These are phyloP conservation scores for Trichosporon sp. DNA, from an alignment of 1,284 basidiomycete species.

Conservation along the genomic window DNA sequence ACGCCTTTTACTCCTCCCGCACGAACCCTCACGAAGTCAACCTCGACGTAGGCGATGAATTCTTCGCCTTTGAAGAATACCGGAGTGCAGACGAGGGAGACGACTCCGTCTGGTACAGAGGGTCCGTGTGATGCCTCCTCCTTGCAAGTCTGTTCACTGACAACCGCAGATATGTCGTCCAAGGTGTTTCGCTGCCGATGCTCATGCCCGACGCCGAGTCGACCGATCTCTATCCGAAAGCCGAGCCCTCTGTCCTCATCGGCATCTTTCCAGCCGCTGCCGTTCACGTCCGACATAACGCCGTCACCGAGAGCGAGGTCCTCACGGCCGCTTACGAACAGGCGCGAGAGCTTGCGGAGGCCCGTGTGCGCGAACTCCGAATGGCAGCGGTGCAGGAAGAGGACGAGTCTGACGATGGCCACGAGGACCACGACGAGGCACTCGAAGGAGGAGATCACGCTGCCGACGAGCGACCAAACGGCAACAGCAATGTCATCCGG, in stretches of 20 bases:
- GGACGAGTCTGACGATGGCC: slow-evolving; percentile 56
- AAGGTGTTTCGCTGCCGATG: slow-evolving; percentile 65
- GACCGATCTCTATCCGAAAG: slow-evolving; percentile 24
- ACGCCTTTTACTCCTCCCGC: slow-evolving; percentile 16
- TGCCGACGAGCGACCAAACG: not conserved
- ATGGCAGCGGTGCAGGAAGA: slow-evolving; percentile 68
- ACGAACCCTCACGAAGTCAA: slow-evolving; percentile 43
- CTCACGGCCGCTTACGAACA: slow-evolving; percentile 56
- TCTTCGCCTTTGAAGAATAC: slow-evolving; percentile 92
- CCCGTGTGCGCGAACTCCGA: slow-evolving; percentile 18
- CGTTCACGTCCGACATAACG: slow-evolving; percentile 79
- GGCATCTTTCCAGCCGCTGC: slow-evolving; percentile 93
- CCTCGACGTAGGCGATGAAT: slow-evolving; percentile 75
- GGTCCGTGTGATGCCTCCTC: slow-evolving; percentile 58
- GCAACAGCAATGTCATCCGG: slow-evolving; percentile 6
- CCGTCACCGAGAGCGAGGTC: slow-evolving; percentile 80
- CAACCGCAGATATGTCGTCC: slow-evolving; percentile 71
- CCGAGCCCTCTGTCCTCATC: slow-evolving; percentile 74
- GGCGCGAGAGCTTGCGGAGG: slow-evolving; percentile 29
- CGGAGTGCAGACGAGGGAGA: slow-evolving; percentile 47
- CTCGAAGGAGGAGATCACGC: not conserved
- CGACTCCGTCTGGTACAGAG: slow-evolving; percentile 79
- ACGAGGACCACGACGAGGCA: not conserved
- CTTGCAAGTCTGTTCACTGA: slow-evolving; percentile 1
- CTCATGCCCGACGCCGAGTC: slow-evolving; percentile 29